phyloP scores from a whole-genome alignment of 2,329 filamentous ascomycete species.

The Arachnomyces sp. region DNA sequence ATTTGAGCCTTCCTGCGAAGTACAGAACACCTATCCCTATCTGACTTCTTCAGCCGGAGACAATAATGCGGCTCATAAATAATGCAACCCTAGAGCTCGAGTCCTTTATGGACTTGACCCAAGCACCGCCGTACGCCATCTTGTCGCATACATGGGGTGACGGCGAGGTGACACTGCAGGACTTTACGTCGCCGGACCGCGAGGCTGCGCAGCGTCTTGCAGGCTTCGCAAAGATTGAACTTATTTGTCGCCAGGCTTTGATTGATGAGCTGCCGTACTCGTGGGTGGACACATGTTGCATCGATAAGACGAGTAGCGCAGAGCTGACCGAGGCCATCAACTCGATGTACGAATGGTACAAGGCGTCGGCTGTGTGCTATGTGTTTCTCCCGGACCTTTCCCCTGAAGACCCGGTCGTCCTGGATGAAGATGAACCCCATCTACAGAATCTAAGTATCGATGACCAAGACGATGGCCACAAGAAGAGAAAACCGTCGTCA shows the following conservation, averaged over 20 bases:
- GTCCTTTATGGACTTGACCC: neutral
- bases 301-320: slow-evolving; percentile 28
- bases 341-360: slow-evolving; percentile 27
- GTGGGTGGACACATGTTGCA: slow-evolving; percentile 36
- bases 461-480: too few relatives aligned
- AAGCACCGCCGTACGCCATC: slow-evolving; percentile 17
- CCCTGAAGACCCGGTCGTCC: neutral
- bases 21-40: too few relatives aligned
- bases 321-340: slow-evolving; percentile 30
- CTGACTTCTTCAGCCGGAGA: too few relatives aligned
- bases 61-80: slow-evolving; percentile 3
- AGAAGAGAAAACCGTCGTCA: too few relatives aligned
- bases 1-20: too few relatives aligned
- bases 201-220: neutral
- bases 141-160: slow-evolving; percentile 19
- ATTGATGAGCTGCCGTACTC: slow-evolving; percentile 22
- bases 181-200: slow-evolving; percentile 5
- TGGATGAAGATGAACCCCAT: neutral
- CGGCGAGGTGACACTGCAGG: slow-evolving; percentile 17
- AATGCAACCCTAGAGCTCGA: slow-evolving; percentile 1
- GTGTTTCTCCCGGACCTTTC: slow-evolving; percentile 24
- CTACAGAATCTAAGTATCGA: too few relatives aligned
- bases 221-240: slow-evolving; percentile 2
- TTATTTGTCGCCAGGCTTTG: slow-evolving; percentile 12
- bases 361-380: slow-evolving; percentile 28